These are phyloP conservation scores for Narthecium ossifragum DNA, from an alignment of 106 monocot species.

Conservation along the genomic window DNA sequence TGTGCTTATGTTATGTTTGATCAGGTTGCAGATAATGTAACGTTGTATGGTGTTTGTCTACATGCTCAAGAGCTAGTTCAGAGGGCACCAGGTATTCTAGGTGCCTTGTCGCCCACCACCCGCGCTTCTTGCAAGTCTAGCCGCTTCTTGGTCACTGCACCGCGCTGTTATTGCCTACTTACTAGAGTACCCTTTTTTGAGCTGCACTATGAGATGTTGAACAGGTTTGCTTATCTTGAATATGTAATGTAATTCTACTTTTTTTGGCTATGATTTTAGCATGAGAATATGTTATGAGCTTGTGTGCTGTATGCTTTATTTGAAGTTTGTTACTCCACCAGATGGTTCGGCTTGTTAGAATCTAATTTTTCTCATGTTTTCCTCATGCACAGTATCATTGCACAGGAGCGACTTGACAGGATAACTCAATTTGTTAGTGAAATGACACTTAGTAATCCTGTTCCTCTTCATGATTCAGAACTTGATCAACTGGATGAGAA, in stretches of 20 bases:
- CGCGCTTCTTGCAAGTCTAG: conserved; percentile 40
- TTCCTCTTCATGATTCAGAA: conserved; percentile 29
- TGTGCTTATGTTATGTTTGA: conserved; percentile 3
- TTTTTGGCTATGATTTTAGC: too few relatives aligned
- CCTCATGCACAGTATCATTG: conserved; percentile 60
- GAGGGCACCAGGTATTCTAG: conserved; percentile 83
- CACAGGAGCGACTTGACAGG: conserved; percentile 91
- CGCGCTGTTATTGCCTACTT: conserved; percentile 93
- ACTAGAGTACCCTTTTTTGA: conserved; percentile 97
- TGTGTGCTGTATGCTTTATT: neutral
- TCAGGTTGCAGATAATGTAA: conserved; percentile 78
- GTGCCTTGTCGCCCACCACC: conserved; percentile 44
- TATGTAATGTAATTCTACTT: neutral
- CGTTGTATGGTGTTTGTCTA: conserved; percentile 88
- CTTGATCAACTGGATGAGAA: conserved; percentile 39
- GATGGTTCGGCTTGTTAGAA: neutral
- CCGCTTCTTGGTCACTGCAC: conserved; percentile 88
- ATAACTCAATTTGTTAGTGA: conserved; percentile 83
- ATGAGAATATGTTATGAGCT: neutral
- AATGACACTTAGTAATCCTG: conserved; percentile 47
- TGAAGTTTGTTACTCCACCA: neutral
- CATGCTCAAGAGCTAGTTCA: conserved; percentile 92
- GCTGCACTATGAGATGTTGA: conserved; percentile 97
- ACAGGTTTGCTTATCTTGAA: conserved; percentile 55
- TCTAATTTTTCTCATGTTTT: neutral